Conservation (phyloP, 116 monocot genomes). For the Trichopus zeylanicus region DNA sequence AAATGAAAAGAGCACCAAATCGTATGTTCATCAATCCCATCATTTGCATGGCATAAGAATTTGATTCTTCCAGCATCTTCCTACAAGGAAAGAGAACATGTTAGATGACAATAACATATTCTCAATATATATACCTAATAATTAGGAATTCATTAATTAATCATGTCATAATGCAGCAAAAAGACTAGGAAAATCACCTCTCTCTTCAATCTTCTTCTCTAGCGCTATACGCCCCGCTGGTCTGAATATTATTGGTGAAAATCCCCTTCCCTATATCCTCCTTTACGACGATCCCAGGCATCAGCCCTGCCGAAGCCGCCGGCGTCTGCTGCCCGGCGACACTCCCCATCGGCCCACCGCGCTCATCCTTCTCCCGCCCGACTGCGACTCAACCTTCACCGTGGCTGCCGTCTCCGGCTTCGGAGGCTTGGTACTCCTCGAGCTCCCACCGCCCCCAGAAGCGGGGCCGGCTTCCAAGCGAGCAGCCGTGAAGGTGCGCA, state of each 20-base stretch:
- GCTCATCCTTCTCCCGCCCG: slow-evolving; percentile 3
- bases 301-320: slow-evolving; percentile 11
- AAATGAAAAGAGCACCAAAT: slow-evolving; percentile 81
- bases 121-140: background rate
- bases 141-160: background rate
- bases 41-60: slow-evolving; percentile 91
- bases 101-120: too few relatives aligned
- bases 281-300: slow-evolving; percentile 62
- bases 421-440: slow-evolving; percentile 50
- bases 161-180: background rate
- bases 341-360: slow-evolving; percentile 9
- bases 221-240: slow-evolving; percentile 89
- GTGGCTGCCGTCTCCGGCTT: slow-evolving; percentile 36
- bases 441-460: slow-evolving; percentile 6
- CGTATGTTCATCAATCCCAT: slow-evolving; percentile 97
- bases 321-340: slow-evolving; percentile 1
- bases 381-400: slow-evolving; percentile 15
- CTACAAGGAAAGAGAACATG: slow-evolving; percentile 18
- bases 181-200: slow-evolving; percentile 48
- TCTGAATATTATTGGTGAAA: slow-evolving; percentile 94
- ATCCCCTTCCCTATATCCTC: slow-evolving; percentile 86
- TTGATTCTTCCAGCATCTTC: slow-evolving; percentile 85
- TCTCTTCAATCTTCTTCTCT: slow-evolving; percentile 89
- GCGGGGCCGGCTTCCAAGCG: slow-evolving; percentile 33
- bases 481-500: slow-evolving; percentile 74